Evolutionary conservation across 768 basidiomycete genomes (phyloP).

Genomic region (Tephrocybe rancida): DNA sequence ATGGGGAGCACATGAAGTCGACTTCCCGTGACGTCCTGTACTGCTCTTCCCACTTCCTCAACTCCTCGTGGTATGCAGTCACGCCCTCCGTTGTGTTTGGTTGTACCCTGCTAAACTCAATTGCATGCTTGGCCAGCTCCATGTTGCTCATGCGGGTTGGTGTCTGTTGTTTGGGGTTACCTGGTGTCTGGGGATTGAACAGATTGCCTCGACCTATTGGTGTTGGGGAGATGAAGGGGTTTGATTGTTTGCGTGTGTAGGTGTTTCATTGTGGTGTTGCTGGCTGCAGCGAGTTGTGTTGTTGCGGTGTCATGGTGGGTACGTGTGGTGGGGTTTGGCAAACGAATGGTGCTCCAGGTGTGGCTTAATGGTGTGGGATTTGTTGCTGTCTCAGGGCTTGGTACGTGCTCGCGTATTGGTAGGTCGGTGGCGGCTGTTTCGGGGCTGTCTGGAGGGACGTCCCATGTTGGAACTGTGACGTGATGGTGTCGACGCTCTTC

Average conservation of each 20-base stretch:
- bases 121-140: background rate
- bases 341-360: background rate
- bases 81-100: background rate
- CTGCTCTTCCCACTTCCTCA: background rate
- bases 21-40: background rate
- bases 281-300: too few species aligned
- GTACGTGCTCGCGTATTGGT: background rate
- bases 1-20: background rate
- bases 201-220: background rate
- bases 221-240: background rate
- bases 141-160: background rate
- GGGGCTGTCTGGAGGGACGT: background rate
- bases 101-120: background rate
- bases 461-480: background rate
- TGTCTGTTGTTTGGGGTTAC: background rate
- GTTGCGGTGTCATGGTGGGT: background rate
- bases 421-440: background rate
- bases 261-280: background rate
- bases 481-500: background rate
- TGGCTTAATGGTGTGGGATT: too few species aligned
- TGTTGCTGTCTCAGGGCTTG: too few species aligned
- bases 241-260: background rate
- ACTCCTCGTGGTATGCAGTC: background rate
- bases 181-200: background rate
- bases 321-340: background rate